Percentiles rank a stretch among this genome's conserved stretches.
Conservation (phyloP, 2,329 filamentous ascomycete genomes). For the Trichoderma sp. region DNA sequence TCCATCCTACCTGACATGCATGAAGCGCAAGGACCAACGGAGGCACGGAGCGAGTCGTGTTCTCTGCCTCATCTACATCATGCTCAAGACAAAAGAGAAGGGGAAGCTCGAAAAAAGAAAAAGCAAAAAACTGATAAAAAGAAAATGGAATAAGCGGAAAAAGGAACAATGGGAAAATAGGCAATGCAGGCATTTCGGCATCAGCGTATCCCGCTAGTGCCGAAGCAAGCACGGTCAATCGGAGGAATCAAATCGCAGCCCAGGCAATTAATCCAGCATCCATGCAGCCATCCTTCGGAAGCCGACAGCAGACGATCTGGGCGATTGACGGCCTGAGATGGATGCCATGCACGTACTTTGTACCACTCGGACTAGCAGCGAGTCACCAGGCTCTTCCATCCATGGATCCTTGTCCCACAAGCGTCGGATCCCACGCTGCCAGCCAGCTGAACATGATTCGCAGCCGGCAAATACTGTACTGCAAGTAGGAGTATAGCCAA, state of each 20-base stretch:
- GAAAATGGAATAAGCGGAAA: not conserved
- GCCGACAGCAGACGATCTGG: slow-evolving; percentile 2
- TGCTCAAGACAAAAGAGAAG: not conserved
- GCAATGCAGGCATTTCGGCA: not conserved
- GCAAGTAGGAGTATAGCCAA: not conserved
- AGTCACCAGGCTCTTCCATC: not conserved
- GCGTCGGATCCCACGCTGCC: not conserved
- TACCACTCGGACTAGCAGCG: not conserved
- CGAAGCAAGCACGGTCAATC: not conserved
- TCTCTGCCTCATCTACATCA: not conserved
- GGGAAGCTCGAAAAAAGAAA: not conserved
- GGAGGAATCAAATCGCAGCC: not conserved
- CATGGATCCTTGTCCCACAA: slow-evolving; percentile 3
- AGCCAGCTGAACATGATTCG: not conserved
- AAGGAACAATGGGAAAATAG: not conserved
- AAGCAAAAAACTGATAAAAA: not conserved
- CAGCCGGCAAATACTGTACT: not conserved
- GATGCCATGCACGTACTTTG: slow-evolving; percentile 5
- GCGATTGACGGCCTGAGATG: not conserved
- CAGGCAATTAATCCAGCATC: not conserved
- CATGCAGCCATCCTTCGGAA: slow-evolving; percentile 2
- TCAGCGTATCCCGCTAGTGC: slow-evolving; percentile 2
- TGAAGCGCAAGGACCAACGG: slow-evolving; percentile 6
- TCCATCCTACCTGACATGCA: not conserved
- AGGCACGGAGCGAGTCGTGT: not conserved